Conservation (phyloP, 2,329 filamentous ascomycete genomes). For the Myriosclerotinia curreyana region DNA sequence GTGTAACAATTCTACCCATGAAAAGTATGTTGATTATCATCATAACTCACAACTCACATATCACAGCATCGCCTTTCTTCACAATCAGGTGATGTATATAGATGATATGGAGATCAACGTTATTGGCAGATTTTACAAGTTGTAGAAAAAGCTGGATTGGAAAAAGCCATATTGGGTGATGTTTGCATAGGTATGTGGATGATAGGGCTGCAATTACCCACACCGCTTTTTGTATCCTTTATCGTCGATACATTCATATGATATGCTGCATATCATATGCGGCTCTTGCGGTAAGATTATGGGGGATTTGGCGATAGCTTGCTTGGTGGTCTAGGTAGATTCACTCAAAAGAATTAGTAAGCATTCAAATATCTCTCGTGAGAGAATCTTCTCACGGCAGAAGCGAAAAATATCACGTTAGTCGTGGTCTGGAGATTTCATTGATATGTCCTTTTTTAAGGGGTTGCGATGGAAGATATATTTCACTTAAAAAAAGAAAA, state of each 20-base stretch:
- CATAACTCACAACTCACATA: slow-evolving; percentile 29
- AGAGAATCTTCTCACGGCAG: not conserved
- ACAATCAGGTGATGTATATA: slow-evolving; percentile 29
- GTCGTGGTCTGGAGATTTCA: too few species aligned
- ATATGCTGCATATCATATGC: not conserved
- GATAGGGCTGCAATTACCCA: slow-evolving; percentile 24
- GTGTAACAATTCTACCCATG: slow-evolving; percentile 23
- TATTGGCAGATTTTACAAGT: not conserved
- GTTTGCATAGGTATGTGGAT: not conserved
- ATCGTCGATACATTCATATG: not conserved
- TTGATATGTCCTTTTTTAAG: not conserved
- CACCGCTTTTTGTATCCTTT: slow-evolving; percentile 31
- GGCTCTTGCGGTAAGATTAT: not conserved
- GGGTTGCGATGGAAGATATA: too few species aligned
- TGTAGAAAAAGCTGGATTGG: slow-evolving; percentile 15
- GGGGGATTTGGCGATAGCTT: not conserved
- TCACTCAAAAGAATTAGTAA: not conserved
- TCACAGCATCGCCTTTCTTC: slow-evolving; percentile 27
- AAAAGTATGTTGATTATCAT: slow-evolving; percentile 22
- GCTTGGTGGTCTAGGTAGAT: too few species aligned
- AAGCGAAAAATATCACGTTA: not conserved
- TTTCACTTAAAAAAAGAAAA: not conserved
- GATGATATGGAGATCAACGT: not conserved
- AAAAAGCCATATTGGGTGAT: slow-evolving; percentile 27
- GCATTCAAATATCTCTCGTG: not conserved